Base-by-base conservation (phyloP, 2,329 filamentous ascomycete species). In the Penicillium sp. region DNA sequence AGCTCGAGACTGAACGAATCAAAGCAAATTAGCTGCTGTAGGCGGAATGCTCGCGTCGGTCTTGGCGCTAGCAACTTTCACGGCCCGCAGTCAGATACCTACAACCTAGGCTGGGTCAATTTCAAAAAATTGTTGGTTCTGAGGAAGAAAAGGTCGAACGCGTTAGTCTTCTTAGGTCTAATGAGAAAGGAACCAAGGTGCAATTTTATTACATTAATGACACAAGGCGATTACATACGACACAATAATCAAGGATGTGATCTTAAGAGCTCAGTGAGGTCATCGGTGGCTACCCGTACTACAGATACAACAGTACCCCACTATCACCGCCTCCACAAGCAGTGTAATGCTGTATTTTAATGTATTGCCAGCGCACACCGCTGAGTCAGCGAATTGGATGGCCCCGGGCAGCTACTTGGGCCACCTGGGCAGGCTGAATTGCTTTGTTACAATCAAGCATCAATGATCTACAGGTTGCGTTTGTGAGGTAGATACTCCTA, bases 21-120 rank as follows among this genome's bases (percentile, higher is more conserved):
- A 32, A 52, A 54, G 54, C 34, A 53, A 52, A 51, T 42, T 32
- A 56, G 51, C 48, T 43, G 21, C 39, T 51, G 49, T 51, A 50
- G 49, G 48, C 49, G 56, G 54, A 60, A 60, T 53, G 53, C 34
- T 60, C 57, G 58, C 58, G 57, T 60, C 41, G 52, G 52, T 43
- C 54, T 61, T 58, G 58, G 56, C 58, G 40, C 51, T 59, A 47
- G 43, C 44, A 26, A 52, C 42, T 52, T 58, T 57, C 50, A 57
- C 57, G 57, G 53, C 49, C 48, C 56, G 51, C 54, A 52, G 56
- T 54, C 55, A 48, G 48, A 52, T 49, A 44, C 41, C 41, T 21
- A 21, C 21, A 21, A 21, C 21, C 21, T 45, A 43, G 24, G 32
- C 24, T 45, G 9, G 47, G 17, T 33, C 17, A 28, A 26, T 26